Conservation (phyloP, 495 filamentous ascomycete genomes). For the Neurospora sp. region DNA sequence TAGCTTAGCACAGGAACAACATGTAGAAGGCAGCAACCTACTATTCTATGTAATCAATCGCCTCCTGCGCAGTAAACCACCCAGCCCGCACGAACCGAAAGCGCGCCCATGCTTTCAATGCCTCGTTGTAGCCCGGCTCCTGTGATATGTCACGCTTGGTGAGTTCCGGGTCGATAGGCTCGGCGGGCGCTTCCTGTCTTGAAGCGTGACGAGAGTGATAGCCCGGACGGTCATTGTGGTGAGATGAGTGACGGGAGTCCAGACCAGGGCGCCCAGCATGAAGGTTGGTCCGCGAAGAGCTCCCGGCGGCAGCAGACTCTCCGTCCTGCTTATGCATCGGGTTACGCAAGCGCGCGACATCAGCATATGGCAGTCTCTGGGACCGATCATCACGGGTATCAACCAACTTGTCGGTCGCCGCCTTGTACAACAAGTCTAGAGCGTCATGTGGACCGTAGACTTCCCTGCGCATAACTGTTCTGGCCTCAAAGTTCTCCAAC, state of each 20-base stretch:
- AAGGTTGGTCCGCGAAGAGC: slow-evolving; percentile 9
- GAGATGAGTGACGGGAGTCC: slow-evolving; percentile 11
- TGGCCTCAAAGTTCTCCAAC: slow-evolving; percentile 49
- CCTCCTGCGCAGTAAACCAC: slow-evolving; percentile 92
- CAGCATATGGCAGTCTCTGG: slow-evolving; percentile 8
- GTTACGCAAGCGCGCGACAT: slow-evolving; percentile 5
- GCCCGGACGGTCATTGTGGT: slow-evolving; percentile 5
- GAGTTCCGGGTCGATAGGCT: slow-evolving; percentile 28
- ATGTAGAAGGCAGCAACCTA: slow-evolving; percentile 28
- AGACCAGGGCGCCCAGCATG: slow-evolving; percentile 9
- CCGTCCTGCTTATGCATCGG: slow-evolving; percentile 17
- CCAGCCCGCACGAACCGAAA: slow-evolving; percentile 88
- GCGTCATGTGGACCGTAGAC: slow-evolving; percentile 63
- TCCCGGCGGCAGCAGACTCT: slow-evolving; percentile 2
- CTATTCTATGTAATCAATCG: slow-evolving; percentile 88
- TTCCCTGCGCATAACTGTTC: slow-evolving; percentile 50
- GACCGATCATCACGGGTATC: slow-evolving; percentile 6
- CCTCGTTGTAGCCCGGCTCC: slow-evolving; percentile 50
- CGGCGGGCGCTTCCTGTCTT: slow-evolving; percentile 9
- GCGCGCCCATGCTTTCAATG: slow-evolving; percentile 76
- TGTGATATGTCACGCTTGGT: slow-evolving; percentile 17
- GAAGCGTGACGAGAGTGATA: slow-evolving; percentile 14
- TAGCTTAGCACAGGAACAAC: not conserved
- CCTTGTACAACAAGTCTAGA: slow-evolving; percentile 58
- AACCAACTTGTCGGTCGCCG: slow-evolving; percentile 48